Evolutionary conservation across 78 protist species (phyloP).

Genomic region (Thecamonas trahens): DNA sequence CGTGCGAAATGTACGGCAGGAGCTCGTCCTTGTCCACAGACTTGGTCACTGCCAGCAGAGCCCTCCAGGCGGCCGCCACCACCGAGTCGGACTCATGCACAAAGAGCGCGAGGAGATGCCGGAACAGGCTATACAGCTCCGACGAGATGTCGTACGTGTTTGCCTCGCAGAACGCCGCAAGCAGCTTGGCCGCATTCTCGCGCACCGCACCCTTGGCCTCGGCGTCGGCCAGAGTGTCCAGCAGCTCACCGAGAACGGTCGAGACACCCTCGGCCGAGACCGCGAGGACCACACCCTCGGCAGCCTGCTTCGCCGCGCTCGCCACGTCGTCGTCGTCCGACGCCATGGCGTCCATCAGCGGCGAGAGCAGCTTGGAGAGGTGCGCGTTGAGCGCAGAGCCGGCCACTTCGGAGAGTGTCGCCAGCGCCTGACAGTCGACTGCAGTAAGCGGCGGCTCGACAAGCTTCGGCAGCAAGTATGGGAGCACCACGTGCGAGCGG

Average conservation of each 20-base stretch:
- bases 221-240: not conserved
- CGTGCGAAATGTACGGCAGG: conserved; percentile 11
- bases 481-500: conserved; percentile 38
- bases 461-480: conserved; percentile 60
- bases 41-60: not conserved
- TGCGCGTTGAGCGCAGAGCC: conserved; percentile 50
- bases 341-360: conserved; percentile 46
- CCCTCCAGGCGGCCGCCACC: not conserved
- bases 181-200: not conserved
- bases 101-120: not conserved
- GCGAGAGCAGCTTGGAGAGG: conserved; percentile 40
- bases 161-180: not conserved
- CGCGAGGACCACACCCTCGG: not conserved
- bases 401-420: conserved; percentile 42
- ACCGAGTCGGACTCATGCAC: not conserved
- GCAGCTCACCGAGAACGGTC: conserved; percentile 24
- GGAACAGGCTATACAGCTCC: not conserved
- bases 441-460: conserved; percentile 51
- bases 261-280: conserved; percentile 13
- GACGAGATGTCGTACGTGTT: not conserved
- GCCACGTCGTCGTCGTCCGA: not conserved
- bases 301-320: conserved; percentile 7
- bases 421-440: conserved; percentile 49
- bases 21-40: conserved; percentile 2
- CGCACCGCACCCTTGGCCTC: not conserved